phyloP scores from a whole-genome alignment of 2,329 filamentous ascomycete species.

The Aspergillus sp. region DNA sequence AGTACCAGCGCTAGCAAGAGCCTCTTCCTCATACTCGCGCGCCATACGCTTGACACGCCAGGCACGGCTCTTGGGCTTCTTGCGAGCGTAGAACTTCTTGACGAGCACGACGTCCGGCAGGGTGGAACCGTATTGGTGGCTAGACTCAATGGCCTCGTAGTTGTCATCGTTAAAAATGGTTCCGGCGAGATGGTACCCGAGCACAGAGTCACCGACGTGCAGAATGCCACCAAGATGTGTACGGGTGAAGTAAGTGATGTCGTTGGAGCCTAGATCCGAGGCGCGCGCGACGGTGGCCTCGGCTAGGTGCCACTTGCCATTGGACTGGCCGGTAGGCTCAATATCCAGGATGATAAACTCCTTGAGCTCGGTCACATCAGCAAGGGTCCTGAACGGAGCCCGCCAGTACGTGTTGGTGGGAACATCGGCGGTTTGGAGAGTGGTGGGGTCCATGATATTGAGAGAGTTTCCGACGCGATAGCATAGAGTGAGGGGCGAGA shows the following conservation, averaged over 20 bases:
- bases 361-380: constrained; percentile 79
- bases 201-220: constrained; percentile 83
- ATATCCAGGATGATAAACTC: constrained; percentile 97
- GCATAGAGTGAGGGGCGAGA: constrained; percentile 81
- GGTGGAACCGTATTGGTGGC: constrained; percentile 69
- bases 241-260: constrained; percentile 82
- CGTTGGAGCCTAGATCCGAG: constrained; percentile 80
- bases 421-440: constrained; percentile 86
- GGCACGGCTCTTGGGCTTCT: constrained; percentile 76
- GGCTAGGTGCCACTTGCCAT: constrained; percentile 79
- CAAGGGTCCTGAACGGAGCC: constrained; percentile 77
- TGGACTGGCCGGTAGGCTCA: constrained; percentile 71
- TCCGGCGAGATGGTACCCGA: constrained; percentile 89
- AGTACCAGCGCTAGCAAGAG: constrained; percentile 37
- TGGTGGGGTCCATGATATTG: constrained; percentile 85
- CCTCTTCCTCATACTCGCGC: constrained; percentile 76
- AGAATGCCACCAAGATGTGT: constrained; percentile 87
- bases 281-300: constrained; percentile 87
- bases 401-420: constrained; percentile 86
- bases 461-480: constrained; percentile 84
- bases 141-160: constrained; percentile 78
- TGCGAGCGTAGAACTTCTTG: constrained; percentile 92
- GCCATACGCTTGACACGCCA: constrained; percentile 96
- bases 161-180: constrained; percentile 90
- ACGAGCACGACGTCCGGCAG: constrained; percentile 93